These are phyloP conservation scores for Penicillium sp. DNA, from an alignment of 2,329 filamentous ascomycete genomes.

Conservation along the genomic window DNA sequence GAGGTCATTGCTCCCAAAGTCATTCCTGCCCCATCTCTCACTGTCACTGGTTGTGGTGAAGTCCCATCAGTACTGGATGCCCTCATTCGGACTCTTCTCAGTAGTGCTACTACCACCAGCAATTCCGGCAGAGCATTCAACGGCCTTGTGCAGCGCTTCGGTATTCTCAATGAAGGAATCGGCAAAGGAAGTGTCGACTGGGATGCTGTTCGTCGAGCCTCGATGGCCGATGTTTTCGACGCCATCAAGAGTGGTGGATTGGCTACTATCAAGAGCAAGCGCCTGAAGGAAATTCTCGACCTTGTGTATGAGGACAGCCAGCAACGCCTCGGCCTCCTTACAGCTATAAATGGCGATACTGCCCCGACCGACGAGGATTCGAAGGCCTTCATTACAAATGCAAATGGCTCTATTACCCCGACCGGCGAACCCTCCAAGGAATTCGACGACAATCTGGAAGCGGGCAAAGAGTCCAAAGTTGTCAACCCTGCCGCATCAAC, in stretches of 20 bases:
- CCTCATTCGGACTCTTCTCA: slow-evolving; percentile 62
- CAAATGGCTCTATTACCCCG: slow-evolving; percentile 36
- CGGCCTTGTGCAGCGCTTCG: slow-evolving; percentile 65
- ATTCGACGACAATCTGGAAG: slow-evolving; percentile 40
- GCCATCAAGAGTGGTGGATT: slow-evolving; percentile 72
- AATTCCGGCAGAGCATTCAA: slow-evolving; percentile 68
- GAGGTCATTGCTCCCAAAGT: slow-evolving; percentile 63
- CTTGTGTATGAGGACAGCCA: slow-evolving; percentile 70
- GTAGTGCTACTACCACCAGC: slow-evolving; percentile 59
- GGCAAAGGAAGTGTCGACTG: slow-evolving; percentile 74
- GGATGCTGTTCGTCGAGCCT: slow-evolving; percentile 65
- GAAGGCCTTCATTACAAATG: slow-evolving; percentile 43
- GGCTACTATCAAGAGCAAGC: slow-evolving; percentile 67
- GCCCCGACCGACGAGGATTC: slow-evolving; percentile 40
- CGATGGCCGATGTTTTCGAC: slow-evolving; percentile 62
- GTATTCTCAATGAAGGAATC: slow-evolving; percentile 61
- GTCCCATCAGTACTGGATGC: slow-evolving; percentile 66
- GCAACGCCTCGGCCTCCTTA: slow-evolving; percentile 53
- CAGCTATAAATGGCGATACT: slow-evolving; percentile 34
- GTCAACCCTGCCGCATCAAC: slow-evolving; percentile 40
- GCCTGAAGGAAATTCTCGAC: slow-evolving; percentile 73
- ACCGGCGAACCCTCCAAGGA: slow-evolving; percentile 31
- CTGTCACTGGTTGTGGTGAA: slow-evolving; percentile 69
- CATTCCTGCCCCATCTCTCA: slow-evolving; percentile 69
- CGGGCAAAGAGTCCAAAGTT: slow-evolving; percentile 50